phyloP scores from a whole-genome alignment of 2,329 filamentous ascomycete species.

The Davidsoniella neocaledoniae region DNA sequence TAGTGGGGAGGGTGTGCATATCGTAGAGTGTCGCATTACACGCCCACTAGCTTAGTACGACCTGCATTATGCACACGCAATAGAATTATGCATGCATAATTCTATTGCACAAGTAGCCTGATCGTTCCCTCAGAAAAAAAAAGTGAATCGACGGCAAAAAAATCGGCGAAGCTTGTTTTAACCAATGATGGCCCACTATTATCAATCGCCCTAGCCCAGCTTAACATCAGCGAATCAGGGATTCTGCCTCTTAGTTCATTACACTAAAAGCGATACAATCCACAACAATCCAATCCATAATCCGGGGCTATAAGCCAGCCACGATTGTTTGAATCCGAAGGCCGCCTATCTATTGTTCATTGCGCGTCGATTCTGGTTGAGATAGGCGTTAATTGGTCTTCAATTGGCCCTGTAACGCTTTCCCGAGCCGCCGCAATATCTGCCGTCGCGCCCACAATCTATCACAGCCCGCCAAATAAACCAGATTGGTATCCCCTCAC shows the following conservation, averaged over 20 bases:
- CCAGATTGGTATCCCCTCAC: not conserved
- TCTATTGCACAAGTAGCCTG: no score
- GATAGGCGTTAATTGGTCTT: conserved; percentile 5
- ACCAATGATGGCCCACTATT: conserved; percentile 8
- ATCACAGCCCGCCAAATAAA: not conserved
- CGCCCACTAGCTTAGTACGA: not conserved
- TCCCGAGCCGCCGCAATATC: not conserved
- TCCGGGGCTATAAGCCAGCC: conserved; percentile 8
- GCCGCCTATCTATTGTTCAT: conserved; percentile 6
- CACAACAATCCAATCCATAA: conserved; percentile 6
- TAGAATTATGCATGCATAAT: no score
- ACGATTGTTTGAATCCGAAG: not conserved
- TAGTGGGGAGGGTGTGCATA: not conserved
- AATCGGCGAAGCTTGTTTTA: not conserved
- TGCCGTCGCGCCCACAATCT: not conserved
- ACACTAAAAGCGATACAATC: not conserved
- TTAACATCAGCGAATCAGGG: not conserved
- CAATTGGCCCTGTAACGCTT: conserved; percentile 13
- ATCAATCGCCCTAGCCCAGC: not conserved
- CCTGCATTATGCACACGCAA: not conserved
- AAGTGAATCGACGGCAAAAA: conserved; percentile 1
- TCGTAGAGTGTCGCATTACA: not conserved
- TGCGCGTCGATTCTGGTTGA: not conserved
- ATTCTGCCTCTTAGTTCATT: not conserved
- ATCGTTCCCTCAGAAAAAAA: no score